Evolutionary conservation across 345 rosid species (phyloP), one percentile per base, ranked within the genome.

Genomic region (rapeseed (Brassica napus)): DNA sequence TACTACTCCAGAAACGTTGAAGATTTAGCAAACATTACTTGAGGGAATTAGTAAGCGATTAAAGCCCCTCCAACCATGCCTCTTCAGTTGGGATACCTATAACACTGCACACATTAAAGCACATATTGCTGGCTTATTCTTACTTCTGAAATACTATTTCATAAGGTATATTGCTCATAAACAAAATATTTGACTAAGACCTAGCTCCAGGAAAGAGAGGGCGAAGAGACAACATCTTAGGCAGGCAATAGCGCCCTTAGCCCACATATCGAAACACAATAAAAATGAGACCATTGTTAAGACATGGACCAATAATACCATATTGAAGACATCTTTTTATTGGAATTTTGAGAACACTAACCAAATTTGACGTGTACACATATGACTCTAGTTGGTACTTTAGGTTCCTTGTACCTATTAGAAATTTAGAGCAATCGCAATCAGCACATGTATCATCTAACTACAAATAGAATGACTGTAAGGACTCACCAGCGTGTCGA

Each of bases 241-340:
- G 92, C 90, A 94, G 88, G n/a, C n/a, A 30, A 94, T 94, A 47
- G 98, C 98, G 55, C 98, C 98, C 96, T 91, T 91, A 6, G 97
- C 97, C 97, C 98, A 94, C 93, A 94, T 90, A 83, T 94, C 97
- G 85, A 61, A 79, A 35, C 76, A 65, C 11, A 44, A 60, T n/a
- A 14, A 23, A 69, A 68, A 63, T 68, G n/a, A 71, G 23, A 8
- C 58, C 44, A 75, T 57, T 15, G 34, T 68, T 62, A 62, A 69
- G 68, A 60, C 23, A 16, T 6, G 39, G 28, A 54, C 28, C 26
- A 55, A 39, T 16, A 55, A 39, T 15, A 58, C 39, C 31, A 62
- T 16, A 42, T 37, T 39, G 6, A 55, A 70, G 9, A 60, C 54
- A 12, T 60, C 35, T 1, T 47, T 55, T 32, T 34, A 64, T 23